These are phyloP conservation scores for Sphaerosporella brunnea DNA, from an alignment of 495 filamentous ascomycete species.

Conservation along the genomic window DNA sequence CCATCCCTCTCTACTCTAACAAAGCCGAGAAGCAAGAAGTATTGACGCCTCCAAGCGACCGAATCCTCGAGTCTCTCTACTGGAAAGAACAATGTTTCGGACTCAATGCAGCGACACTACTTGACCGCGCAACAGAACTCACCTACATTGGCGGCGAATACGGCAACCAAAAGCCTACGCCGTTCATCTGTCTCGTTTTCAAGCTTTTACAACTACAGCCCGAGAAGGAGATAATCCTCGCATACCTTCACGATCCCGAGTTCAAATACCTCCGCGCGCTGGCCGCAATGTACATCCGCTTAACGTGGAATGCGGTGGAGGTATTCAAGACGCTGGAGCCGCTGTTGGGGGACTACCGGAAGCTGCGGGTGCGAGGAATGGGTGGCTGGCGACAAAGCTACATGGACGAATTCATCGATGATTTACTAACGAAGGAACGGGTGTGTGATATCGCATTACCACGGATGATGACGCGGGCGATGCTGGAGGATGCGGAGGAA, in stretches of 20 bases:
- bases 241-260: slow-evolving; percentile 52
- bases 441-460: slow-evolving; percentile 83
- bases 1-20: background rate
- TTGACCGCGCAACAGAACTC: slow-evolving; percentile 71
- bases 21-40: background rate
- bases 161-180: slow-evolving; percentile 61
- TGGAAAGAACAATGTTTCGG: slow-evolving; percentile 98
- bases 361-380: slow-evolving; percentile 55
- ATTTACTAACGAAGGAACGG: slow-evolving; percentile 72
- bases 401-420: slow-evolving; percentile 89
- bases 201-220: slow-evolving; percentile 85
- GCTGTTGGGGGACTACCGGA: slow-evolving; percentile 63
- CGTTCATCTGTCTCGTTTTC: slow-evolving; percentile 87
- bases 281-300: slow-evolving; percentile 78
- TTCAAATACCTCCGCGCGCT: slow-evolving; percentile 83
- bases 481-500: slow-evolving; percentile 77
- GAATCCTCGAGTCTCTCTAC: slow-evolving; percentile 86
- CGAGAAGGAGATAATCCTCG: slow-evolving; percentile 54
- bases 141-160: slow-evolving; percentile 71
- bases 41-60: slow-evolving; percentile 37
- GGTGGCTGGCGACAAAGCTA: slow-evolving; percentile 55
- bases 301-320: slow-evolving; percentile 68
- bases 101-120: slow-evolving; percentile 59
- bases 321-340: slow-evolving; percentile 71
- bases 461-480: slow-evolving; percentile 66